Conservation (phyloP, 306 rosid species). For the Trifolium fragiferum region DNA sequence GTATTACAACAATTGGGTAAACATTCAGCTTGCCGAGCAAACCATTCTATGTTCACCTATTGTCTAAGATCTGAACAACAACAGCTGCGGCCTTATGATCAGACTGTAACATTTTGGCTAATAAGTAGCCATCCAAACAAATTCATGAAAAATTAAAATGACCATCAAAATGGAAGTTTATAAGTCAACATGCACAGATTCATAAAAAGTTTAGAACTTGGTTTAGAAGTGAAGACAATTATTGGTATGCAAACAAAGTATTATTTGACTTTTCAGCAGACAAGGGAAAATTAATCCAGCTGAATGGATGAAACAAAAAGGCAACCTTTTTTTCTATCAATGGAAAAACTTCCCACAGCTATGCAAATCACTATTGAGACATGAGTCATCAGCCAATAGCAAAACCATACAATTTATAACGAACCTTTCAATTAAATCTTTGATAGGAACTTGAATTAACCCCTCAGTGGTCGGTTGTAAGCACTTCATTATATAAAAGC, state of each 20-base stretch:
- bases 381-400: constrained; percentile 19
- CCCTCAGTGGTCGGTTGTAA: constrained; percentile 42
- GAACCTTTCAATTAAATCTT: constrained; percentile 67
- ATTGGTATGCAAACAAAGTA: constrained; percentile 10
- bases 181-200: not conserved
- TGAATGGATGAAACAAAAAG: constrained; percentile 17
- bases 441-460: constrained; percentile 53
- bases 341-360: not conserved
- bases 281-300: constrained; percentile 1
- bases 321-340: not conserved
- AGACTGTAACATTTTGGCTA: constrained; percentile 29
- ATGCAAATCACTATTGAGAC: constrained; percentile 36
- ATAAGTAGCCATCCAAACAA: constrained; percentile 26
- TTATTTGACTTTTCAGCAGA: constrained; percentile 13
- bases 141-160: not conserved
- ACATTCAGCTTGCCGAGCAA: not conserved
- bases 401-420: constrained; percentile 20
- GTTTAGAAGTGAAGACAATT: constrained; percentile 16
- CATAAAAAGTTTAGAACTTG: constrained; percentile 27
- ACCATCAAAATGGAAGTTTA: constrained; percentile 2
- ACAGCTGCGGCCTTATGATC: constrained; percentile 20
- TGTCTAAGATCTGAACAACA: constrained; percentile 7
- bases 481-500: constrained; percentile 69
- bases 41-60: constrained; percentile 5
- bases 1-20: constrained; percentile 1